Percentiles rank a stretch among this genome's conserved stretches.
phyloP scores from a whole-genome alignment of 2,329 filamentous ascomycete genomes.

The Microcyclospora pomicola region DNA sequence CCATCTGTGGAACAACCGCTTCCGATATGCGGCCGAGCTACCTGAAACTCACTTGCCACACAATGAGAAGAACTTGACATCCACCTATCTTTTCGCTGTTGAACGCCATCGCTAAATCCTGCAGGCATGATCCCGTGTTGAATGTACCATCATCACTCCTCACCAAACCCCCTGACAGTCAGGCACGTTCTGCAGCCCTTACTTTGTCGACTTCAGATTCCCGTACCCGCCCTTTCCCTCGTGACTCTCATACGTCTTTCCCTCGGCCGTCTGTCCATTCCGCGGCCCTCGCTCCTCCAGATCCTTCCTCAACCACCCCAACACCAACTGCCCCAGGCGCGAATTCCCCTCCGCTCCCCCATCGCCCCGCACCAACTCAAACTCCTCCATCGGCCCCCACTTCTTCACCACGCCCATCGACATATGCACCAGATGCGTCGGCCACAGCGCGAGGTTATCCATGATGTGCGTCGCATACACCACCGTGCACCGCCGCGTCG shows the following conservation, averaged over 20 bases:
- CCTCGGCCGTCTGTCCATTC: slow-evolving; percentile 46
- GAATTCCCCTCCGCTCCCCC: slow-evolving; percentile 54
- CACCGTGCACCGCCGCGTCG: slow-evolving; percentile 68
- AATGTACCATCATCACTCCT: not conserved
- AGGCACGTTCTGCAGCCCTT: too few species aligned
- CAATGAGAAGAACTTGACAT: too few species aligned
- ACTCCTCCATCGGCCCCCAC: slow-evolving; percentile 61
- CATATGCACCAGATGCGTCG: slow-evolving; percentile 93
- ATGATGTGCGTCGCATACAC: slow-evolving; percentile 97
- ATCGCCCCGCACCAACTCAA: slow-evolving; percentile 44
- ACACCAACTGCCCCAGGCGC: slow-evolving; percentile 70
- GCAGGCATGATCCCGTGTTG: not conserved
- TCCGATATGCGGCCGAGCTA: too few species aligned
- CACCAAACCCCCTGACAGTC: too few species aligned
- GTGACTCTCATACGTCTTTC: slow-evolving; percentile 46
- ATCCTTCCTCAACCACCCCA: slow-evolving; percentile 76
- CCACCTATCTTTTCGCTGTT: not conserved
- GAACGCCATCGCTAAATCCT: not conserved
- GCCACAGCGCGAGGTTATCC: slow-evolving; percentile 89
- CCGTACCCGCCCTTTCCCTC: slow-evolving; percentile 54
- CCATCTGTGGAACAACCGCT: too few species aligned
- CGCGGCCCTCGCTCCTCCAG: slow-evolving; percentile 65
- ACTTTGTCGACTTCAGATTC: slow-evolving; percentile 1
- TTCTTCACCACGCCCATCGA: slow-evolving; percentile 76
- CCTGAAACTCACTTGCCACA: too few species aligned